Conservation (phyloP, 129 eudicot genomes). For the Calendula officinalis region DNA sequence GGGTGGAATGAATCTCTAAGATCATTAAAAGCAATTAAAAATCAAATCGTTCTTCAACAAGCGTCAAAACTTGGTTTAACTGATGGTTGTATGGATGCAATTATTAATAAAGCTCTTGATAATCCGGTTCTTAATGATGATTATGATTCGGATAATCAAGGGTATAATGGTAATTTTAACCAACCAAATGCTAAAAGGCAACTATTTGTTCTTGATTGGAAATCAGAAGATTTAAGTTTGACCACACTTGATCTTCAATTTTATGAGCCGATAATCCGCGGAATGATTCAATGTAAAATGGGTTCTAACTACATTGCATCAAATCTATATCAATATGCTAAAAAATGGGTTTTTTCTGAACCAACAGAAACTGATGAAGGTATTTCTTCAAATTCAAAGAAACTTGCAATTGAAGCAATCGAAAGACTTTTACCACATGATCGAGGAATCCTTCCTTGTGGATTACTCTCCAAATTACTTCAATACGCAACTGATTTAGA, state of each 20-base stretch:
- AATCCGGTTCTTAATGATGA: not conserved
- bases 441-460: not conserved
- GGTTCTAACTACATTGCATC: not conserved
- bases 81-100: not conserved
- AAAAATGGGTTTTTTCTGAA: not conserved
- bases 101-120: not conserved
- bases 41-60: not conserved
- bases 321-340: not conserved
- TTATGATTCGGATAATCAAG: not conserved
- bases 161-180: not conserved
- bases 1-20: constrained; percentile 19
- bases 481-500: not conserved
- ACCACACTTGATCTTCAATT: not conserved
- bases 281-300: not conserved
- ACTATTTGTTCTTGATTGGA: not conserved
- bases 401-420: not conserved
- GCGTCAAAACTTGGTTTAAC: not conserved
- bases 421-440: not conserved
- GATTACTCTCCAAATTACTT: not conserved
- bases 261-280: not conserved
- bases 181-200: too few species aligned
- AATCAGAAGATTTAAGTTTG: not conserved
- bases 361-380: not conserved
- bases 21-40: not conserved
- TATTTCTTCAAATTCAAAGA: not conserved